Evolutionary conservation across 2,329 filamentous ascomycete species (phyloP).

Genomic region (Emergomyces pasteurianus): DNA sequence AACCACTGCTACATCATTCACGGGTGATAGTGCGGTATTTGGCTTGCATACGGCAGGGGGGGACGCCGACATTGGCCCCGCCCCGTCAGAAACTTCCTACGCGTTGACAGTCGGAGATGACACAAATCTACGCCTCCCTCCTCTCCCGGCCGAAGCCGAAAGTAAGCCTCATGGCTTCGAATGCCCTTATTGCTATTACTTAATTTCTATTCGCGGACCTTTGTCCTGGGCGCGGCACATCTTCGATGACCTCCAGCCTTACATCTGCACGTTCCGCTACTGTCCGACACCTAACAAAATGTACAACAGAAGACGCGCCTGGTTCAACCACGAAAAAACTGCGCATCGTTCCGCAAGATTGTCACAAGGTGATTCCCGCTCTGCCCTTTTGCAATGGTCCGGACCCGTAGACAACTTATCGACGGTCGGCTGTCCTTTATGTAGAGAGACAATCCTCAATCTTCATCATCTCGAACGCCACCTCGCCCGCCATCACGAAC

Average conservation of each 20-base stretch:
- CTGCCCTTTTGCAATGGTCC: not conserved
- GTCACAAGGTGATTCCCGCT: not conserved
- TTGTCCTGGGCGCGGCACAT: conserved; percentile 30
- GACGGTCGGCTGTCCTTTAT: conserved; percentile 7
- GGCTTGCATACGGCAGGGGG: not conserved
- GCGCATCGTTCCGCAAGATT: not conserved
- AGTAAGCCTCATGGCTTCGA: conserved; percentile 17
- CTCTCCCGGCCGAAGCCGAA: not conserved
- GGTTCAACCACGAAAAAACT: conserved; percentile 7
- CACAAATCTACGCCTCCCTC: not conserved
- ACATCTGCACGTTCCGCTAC: conserved; percentile 21
- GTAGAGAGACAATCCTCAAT: not conserved
- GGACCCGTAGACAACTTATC: not conserved
- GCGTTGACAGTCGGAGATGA: not conserved
- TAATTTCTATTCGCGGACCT: conserved; percentile 18
- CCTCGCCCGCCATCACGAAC: conserved; percentile 2
- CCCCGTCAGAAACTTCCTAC: not conserved
- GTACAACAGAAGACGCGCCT: conserved; percentile 13
- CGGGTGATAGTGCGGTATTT: not conserved
- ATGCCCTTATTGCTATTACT: conserved; percentile 31
- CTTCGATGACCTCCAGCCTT: conserved; percentile 29
- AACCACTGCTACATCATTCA: not conserved
- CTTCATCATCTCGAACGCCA: not conserved
- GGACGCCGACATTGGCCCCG: not conserved
- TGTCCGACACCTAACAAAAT: conserved; percentile 16